Conservation (phyloP, 1,284 basidiomycete species). For the Takashimella koratensis region DNA sequence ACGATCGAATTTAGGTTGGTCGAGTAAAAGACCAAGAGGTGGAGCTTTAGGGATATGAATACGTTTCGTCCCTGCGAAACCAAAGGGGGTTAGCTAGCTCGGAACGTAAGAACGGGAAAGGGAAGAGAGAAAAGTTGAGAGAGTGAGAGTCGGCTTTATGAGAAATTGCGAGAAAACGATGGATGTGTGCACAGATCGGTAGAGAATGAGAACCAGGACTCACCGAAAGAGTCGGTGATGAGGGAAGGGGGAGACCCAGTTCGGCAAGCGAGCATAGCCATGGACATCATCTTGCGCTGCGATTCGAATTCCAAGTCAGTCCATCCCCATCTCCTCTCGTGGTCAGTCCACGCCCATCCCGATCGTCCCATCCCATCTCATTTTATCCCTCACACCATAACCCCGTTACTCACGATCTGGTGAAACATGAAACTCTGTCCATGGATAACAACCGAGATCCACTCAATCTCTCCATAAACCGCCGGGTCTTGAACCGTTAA, state of each 20-base stretch:
- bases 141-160: too few relatives aligned
- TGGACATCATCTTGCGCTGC: constrained; percentile 96
- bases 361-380: not conserved
- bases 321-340: too few relatives aligned
- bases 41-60: constrained; percentile 96
- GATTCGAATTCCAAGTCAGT: too few relatives aligned
- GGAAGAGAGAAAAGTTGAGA: too few relatives aligned
- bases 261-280: constrained; percentile 72
- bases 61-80: constrained; percentile 65
- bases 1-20: constrained; percentile 72
- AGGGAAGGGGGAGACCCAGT: constrained; percentile 69
- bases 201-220: too few relatives aligned
- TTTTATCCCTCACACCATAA: too few relatives aligned
- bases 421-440: constrained; percentile 99
- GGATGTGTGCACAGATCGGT: too few relatives aligned
- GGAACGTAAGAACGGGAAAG: too few relatives aligned
- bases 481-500: constrained; percentile 76
- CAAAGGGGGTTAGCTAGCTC: too few relatives aligned
- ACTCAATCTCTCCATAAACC: constrained; percentile 86
- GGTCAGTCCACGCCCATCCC: constrained; percentile 1
- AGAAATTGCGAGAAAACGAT: too few relatives aligned
- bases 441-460: constrained; percentile 90
- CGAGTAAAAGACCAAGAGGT: constrained; percentile 87
- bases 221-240: constrained; percentile 58
- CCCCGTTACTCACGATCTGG: constrained; percentile 61